A percentile compares a stretch with the other conserved stretches of the same genome.
These are phyloP conservation scores for Colletotrichum lentis DNA, from an alignment of 2,329 filamentous ascomycete species.

Conservation along the genomic window DNA sequence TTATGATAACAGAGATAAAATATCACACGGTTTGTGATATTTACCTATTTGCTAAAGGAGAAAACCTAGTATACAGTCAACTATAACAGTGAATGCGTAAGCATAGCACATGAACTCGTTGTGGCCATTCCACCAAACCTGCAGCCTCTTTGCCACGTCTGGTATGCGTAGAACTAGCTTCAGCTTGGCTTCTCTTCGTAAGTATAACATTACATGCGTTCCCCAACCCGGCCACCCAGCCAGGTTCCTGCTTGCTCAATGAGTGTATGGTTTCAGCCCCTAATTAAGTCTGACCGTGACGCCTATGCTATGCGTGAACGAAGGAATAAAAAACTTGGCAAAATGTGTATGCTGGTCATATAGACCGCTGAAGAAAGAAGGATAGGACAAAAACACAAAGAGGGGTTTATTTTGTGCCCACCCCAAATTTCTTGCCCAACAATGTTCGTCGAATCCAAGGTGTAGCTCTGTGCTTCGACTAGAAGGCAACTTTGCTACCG, in stretches of 20 bases:
- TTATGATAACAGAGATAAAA: neutral
- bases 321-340: constrained; percentile 24
- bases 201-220: constrained; percentile 33
- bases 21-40: constrained; percentile 17
- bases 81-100: constrained; percentile 21
- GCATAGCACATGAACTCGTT: constrained; percentile 26
- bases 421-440: constrained; percentile 20
- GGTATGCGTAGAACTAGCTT: constrained; percentile 26
- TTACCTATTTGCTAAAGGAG: constrained; percentile 23
- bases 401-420: neutral
- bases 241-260: constrained; percentile 24
- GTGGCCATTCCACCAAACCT: neutral
- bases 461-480: constrained; percentile 39
- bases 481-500: constrained; percentile 51
- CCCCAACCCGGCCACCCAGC: constrained; percentile 15
- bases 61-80: constrained; percentile 29
- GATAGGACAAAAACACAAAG: neutral
- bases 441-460: constrained; percentile 37
- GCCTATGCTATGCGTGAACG: constrained; percentile 36
- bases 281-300: constrained; percentile 32
- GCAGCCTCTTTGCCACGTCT: constrained; percentile 15
- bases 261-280: constrained; percentile 33
- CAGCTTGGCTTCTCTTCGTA: constrained; percentile 21
- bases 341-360: constrained; percentile 21
- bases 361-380: constrained; percentile 19